Evolutionary conservation across 2,329 filamentous ascomycete species (phyloP).

Genomic region (Epichloe amarillans): DNA sequence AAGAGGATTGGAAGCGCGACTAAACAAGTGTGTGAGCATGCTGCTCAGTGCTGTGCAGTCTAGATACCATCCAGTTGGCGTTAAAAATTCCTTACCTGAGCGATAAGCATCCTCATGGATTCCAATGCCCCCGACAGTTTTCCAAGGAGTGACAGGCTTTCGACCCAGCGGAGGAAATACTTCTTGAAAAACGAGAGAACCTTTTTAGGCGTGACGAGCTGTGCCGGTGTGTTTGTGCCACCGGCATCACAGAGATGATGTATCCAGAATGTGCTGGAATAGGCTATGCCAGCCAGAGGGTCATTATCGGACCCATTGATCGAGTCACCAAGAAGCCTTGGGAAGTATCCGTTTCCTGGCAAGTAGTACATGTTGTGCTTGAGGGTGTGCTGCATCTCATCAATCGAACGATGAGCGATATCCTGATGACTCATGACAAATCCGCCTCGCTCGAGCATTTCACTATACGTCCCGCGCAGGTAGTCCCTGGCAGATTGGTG

Average conservation of each 20-base stretch:
- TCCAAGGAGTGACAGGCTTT: constrained; percentile 8
- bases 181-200: constrained; percentile 8
- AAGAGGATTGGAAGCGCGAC: not conserved
- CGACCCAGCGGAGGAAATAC: constrained; percentile 10
- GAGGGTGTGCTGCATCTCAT: constrained; percentile 20
- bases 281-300: constrained; percentile 11
- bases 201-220: constrained; percentile 11
- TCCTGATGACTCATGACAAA: constrained; percentile 13
- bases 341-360: constrained; percentile 11
- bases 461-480: constrained; percentile 11
- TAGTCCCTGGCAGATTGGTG: constrained; percentile 32
- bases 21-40: constrained; percentile 1
- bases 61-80: not conserved
- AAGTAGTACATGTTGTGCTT: constrained; percentile 24
- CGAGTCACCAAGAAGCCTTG: constrained; percentile 7
- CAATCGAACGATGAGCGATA: constrained; percentile 20
- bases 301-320: constrained; percentile 7
- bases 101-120: constrained; percentile 2
- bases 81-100: constrained; percentile 1
- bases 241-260: constrained; percentile 16
- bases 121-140: constrained; percentile 5
- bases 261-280: constrained; percentile 21
- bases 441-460: constrained; percentile 18
- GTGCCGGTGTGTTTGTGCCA: not conserved
- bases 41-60: not conserved